Conservation (phyloP, 345 rosid species). For the Brassica nigra region DNA sequence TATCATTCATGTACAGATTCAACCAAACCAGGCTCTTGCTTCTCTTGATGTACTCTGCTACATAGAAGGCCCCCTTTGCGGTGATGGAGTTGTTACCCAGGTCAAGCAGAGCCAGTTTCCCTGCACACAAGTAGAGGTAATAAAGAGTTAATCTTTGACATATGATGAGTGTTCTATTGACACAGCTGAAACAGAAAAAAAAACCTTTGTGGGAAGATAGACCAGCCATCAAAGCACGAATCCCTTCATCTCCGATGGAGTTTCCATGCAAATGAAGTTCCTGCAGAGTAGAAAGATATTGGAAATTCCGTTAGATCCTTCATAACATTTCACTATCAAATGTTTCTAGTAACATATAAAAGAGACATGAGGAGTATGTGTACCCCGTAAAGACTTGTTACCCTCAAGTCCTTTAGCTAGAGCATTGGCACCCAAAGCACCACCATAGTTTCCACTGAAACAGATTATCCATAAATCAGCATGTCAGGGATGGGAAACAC, state of each 20-base stretch:
- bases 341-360: slow-evolving; percentile 2
- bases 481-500: slow-evolving; percentile 20
- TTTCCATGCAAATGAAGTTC: slow-evolving; percentile 97
- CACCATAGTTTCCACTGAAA: slow-evolving; percentile 92
- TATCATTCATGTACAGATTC: slow-evolving; percentile 96
- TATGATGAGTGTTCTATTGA: slow-evolving; percentile 1
- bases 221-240: slow-evolving; percentile 76
- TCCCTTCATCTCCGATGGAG: slow-evolving; percentile 94
- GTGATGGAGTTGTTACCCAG: slow-evolving; percentile 89
- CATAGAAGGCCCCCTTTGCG: slow-evolving; percentile 78
- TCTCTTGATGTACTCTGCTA: slow-evolving; percentile 82
- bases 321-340: slow-evolving; percentile 1
- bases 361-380: slow-evolving; percentile 11
- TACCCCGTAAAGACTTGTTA: slow-evolving; percentile 86
- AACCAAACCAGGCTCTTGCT: slow-evolving; percentile 91
- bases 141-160: background rate
- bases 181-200: slow-evolving; percentile 8
- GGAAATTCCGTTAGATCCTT: background rate
- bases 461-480: slow-evolving; percentile 10
- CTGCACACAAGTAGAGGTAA: slow-evolving; percentile 44
- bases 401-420: slow-evolving; percentile 90
- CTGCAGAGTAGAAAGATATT: slow-evolving; percentile 39
- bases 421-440: slow-evolving; percentile 94
- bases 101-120: slow-evolving; percentile 70
- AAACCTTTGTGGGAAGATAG: slow-evolving; percentile 76